Base-by-base conservation (phyloP, 1,139 yeast species). In the Pneumocystis wakefieldiae region DNA sequence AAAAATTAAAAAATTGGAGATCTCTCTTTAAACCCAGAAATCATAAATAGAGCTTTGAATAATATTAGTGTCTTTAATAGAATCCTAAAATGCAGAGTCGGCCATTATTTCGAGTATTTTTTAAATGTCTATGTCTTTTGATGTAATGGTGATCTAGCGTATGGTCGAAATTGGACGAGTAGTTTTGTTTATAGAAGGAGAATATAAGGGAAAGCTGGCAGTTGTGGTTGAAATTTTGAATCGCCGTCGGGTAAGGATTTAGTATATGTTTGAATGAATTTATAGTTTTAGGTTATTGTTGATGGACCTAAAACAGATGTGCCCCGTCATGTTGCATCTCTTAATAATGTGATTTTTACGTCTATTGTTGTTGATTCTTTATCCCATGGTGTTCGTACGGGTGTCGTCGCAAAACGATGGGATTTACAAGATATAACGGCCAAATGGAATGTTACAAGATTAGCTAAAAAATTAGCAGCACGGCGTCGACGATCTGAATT, bases 111-210 rank as follows among this genome's bases (percentile, higher is more conserved):
- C 97, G 17, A 14, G 63, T 62, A 53, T 59, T 39, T 62, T n/a
- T 28, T 14, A 28, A 39, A 41, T 38, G 8, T 37, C 28, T 57
- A 1, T 28, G 38, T 57, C 15, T 12, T 12, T 38, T 14, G 2
- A 8, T 37, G 59, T 55, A 48, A 63, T 63, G 42, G 62, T 64
- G 35, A 62, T 62, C 61, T 62, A 65, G 97, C 89, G 97, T 87
- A 86, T 83, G 78, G 98, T 94, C 79, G 96, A 92, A 84, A 87
- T 91, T 77, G 99, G 99, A 79, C 96, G 98, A 83, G 89, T 94
- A 78, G 96, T 91, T 80, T 86, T 91, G 77, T 78, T 92, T 78
- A 80, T 84, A 84, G 82, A 84, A 81, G 86, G 86, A 70, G 76
- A 77, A 70, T 75, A 74, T 73, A 77, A 82, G 69, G 88, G 88